Conservation (phyloP, 176 grass and related monocot genomes). For the Oryza nivara region DNA sequence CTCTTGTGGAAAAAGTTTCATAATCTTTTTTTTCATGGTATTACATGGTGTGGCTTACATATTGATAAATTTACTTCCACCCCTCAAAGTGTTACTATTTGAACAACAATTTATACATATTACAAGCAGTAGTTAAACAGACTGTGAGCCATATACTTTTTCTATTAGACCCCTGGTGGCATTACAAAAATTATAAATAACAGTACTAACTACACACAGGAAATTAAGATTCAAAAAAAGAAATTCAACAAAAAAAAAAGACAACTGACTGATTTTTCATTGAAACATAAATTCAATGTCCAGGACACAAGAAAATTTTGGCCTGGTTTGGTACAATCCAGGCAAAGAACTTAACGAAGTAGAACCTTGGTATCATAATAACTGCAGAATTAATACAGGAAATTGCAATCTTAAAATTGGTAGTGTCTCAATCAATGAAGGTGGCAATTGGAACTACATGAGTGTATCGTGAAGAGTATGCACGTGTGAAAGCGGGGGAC, state of each 20-base stretch:
- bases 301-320: not conserved
- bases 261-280: not conserved
- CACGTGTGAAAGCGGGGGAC: not conserved
- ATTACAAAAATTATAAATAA: not conserved
- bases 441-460: not conserved
- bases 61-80: not conserved
- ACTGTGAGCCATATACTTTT: not conserved
- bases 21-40: not conserved
- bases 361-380: not conserved
- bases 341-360: not conserved
- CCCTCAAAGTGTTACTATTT: not conserved
- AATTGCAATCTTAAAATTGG: not conserved
- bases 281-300: not conserved
- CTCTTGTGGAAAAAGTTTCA: not conserved
- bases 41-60: not conserved
- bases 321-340: not conserved
- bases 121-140: not conserved
- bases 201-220: not conserved
- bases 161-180: conserved; percentile 15
- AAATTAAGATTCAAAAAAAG: not conserved
- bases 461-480: not conserved
- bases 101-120: not conserved
- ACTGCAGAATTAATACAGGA: not conserved
- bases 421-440: not conserved
- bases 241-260: not conserved